Base-by-base conservation (phyloP, 441 rosid genomes). In the Raphanus hybrid region DNA sequence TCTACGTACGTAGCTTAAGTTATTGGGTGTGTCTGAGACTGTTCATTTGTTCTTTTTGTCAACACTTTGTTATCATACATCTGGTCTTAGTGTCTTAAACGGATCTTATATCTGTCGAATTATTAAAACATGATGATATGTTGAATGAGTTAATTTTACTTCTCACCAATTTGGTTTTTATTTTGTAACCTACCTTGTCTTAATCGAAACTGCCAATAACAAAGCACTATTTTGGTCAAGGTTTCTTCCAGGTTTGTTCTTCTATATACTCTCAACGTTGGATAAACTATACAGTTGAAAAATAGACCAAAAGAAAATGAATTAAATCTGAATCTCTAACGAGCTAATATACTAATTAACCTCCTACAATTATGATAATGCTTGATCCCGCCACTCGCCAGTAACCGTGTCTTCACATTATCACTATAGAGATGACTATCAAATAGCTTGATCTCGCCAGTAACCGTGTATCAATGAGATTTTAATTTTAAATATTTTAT, bases 21-120 rank as follows among this genome's bases (percentile, higher is more conserved):
- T 70, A n/a, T 58, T 71, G 45, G 75, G 58, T 76, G 80, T 71
- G 69, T 64, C 11, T 76, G 37, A 70, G 18, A 64, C 80, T 63
- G 70, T 76, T 15, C 75, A 34, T 76, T 75, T 34, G 73, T 68
- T 69, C n/a, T 76, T 61, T 61, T 35, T 34, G 43, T 59, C 52
- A 67, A 34, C 69, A 35, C 59, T 76, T 69, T 64, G 71, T 54
- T 70, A 55, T 76, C 20, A 23, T 20, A 15, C 65, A 35, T 34
- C 23, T 39, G 48, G 20, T 50, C 69, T 34, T 68, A 32, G 52
- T 68, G 27, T 32, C 14, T 59, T 58, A 43, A 14, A 68, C 50
- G 11, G 27, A 61, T 48, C 48, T 23, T 66, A 23, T 64, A 50
- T 55, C 45, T 74, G 26, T 58, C 14, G 3, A 74, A 57, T 66